Conservation (phyloP, 805 yeast species). For the Candida namnaoensis region DNA sequence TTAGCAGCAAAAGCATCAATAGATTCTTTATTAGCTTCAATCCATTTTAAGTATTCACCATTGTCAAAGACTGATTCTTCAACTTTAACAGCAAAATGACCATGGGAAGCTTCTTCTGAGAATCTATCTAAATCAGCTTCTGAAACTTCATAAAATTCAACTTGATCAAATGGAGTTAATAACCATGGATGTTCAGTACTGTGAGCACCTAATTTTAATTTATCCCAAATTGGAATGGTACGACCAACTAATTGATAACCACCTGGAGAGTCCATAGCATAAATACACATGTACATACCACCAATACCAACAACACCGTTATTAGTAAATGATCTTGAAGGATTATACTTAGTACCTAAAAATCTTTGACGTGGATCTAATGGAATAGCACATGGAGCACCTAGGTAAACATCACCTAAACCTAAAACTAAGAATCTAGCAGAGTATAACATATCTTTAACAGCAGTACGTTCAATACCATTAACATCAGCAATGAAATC, state of each 20-base stretch:
- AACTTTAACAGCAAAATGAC: conserved; percentile 68
- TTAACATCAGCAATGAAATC: conserved; percentile 90
- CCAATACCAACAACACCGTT: conserved; percentile 98
- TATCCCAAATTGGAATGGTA: conserved; percentile 97
- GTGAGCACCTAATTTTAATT: conserved; percentile 68
- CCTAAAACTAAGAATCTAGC: conserved; percentile 92
- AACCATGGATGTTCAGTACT: conserved; percentile 74
- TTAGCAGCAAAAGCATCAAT: conserved; percentile 58
- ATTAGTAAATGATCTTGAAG: conserved; percentile 92
- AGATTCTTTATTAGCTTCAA: conserved; percentile 61
- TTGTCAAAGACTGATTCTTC: conserved; percentile 79
- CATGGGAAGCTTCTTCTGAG: conserved; percentile 71
- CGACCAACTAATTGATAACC: conserved; percentile 96
- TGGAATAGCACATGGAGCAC: conserved; percentile 98
- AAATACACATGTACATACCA: conserved; percentile 98
- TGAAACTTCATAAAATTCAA: conserved; percentile 86
- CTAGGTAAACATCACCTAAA: conserved; percentile 93
- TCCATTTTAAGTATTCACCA: conserved; percentile 68
- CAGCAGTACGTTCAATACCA: conserved; percentile 66
- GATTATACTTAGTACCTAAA: conserved; percentile 90
- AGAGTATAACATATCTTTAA: conserved; percentile 75
- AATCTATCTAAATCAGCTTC: conserved; percentile 73
- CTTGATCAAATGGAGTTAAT: conserved; percentile 85
- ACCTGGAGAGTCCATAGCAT: conserved; percentile 94
- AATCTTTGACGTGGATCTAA: conserved; percentile 93